Conservation (phyloP, 805 yeast species). For the Komagataella populi region DNA sequence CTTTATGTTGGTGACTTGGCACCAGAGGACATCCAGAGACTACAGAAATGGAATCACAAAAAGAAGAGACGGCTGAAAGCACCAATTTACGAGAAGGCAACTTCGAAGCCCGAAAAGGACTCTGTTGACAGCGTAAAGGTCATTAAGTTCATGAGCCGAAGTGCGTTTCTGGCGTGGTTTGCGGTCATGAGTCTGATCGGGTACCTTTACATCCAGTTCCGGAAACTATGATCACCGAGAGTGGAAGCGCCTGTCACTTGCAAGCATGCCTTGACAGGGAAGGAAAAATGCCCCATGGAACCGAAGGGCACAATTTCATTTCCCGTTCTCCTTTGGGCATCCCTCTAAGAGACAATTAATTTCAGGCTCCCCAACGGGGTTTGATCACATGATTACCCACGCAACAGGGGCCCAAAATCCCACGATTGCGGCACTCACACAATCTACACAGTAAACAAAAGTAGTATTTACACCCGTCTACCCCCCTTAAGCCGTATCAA, state of each 20-base stretch:
- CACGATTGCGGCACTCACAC: neutral
- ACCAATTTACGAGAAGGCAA: neutral
- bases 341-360: neutral
- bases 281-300: neutral
- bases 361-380: neutral
- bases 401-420: neutral
- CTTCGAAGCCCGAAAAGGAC: neutral
- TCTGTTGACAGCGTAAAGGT: neutral
- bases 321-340: neutral
- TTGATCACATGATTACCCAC: neutral
- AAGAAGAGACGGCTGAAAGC: neutral
- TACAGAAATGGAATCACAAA: neutral
- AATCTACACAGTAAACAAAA: neutral
- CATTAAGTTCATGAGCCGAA: neutral
- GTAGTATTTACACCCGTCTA: neutral
- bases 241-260: neutral
- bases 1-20: conserved; percentile 68
- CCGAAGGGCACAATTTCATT: too few relatives aligned
- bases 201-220: neutral
- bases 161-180: neutral
- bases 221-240: neutral
- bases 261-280: neutral
- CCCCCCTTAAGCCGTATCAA: neutral
- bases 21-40: conserved; percentile 45
- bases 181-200: neutral